A percentile compares a stretch with the other conserved stretches of the same genome.
These are phyloP conservation scores for Aspergillus sp. DNA, from an alignment of 2,329 filamentous ascomycete species.

Conservation along the genomic window DNA sequence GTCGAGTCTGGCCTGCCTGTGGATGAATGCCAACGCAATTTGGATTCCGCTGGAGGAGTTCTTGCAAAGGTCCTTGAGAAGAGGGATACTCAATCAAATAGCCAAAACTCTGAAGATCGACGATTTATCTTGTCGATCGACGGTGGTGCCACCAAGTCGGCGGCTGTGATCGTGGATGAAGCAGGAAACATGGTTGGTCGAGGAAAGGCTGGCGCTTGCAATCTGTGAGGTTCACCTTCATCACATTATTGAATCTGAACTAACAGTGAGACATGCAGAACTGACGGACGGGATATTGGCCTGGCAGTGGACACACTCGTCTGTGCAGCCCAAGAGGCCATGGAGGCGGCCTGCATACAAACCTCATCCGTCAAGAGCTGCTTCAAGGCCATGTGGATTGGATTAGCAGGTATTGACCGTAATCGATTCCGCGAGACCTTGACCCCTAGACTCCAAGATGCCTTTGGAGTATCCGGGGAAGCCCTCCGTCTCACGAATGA, in stretches of 20 bases:
- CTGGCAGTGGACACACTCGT: conserved; percentile 28
- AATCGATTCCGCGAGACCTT: conserved; percentile 28
- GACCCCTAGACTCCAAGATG: conserved; percentile 23
- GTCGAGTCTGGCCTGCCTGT: conserved; percentile 23
- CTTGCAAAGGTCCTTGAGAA: conserved; percentile 19
- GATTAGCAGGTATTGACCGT: conserved; percentile 42
- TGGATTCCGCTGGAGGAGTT: conserved; percentile 24
- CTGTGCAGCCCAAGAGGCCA: conserved; percentile 15
- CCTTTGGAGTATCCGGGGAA: conserved; percentile 26
- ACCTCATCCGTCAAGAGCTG: conserved; percentile 1
- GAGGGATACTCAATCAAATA: conserved; percentile 6
- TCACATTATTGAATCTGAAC: neutral
- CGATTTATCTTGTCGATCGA: conserved; percentile 39
- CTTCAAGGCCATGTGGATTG: conserved; percentile 40
- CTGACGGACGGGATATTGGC: conserved; percentile 17
- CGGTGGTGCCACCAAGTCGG: conserved; percentile 45
- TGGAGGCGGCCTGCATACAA: conserved; percentile 5
- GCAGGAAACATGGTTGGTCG: conserved; percentile 21
- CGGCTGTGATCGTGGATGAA: conserved; percentile 33
- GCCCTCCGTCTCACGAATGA: conserved; percentile 38
- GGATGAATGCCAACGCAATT: conserved; percentile 20
- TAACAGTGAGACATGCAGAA: conserved; percentile 7
- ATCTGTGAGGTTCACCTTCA: conserved; percentile 32
- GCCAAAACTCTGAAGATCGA: neutral
- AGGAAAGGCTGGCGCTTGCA: conserved; percentile 39